Evolutionary conservation across 371 early-diverging fungal genomes (phyloP), one percentile per base, ranked within the genome.

Genomic region (Umbelopsis sp.): DNA sequence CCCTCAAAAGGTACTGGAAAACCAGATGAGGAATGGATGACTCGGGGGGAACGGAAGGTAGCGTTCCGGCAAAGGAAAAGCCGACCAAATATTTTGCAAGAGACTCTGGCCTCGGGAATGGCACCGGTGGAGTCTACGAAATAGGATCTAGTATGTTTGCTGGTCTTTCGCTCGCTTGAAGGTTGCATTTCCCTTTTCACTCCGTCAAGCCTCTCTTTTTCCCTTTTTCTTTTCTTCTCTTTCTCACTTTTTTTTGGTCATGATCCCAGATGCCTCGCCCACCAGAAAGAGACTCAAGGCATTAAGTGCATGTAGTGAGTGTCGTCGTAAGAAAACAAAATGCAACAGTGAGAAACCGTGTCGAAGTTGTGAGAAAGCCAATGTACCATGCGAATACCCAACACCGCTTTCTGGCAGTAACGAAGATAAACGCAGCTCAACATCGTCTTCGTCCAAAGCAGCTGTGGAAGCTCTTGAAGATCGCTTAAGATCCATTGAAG

Each of bases 261-360:
- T 51, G 57, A 67, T 72, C 53, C 73, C 72, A 18, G 53, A 73
- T 14, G 79, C 79, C 50, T 76, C 72, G 65, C 73, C 81, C 16
- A 73, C 79, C 68, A 76, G 81, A 32, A 81, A 81, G 65, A 70
- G 82, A 37, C 74, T 81, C 70, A 78, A 75, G 63, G 75, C 73
- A 6, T 69, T 70, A 22, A 75, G 71, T 44, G 78, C 78, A 11
- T 78, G 78, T 50, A 63, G 69, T 35, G 74, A 73, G 46, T 78
- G 78, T 53, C 70, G 78, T 24, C 65, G 78, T 45, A 76, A 74
- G 62, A 78, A 78, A 35, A 57, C 57, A 37, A 57, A 57, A 57
- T 57, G 78, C 44, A 73, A 78, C 64, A 75, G 78, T 29, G 72
- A 71, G 62, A 65, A 70, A 16, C 78, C 78, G 5, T 78, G 78